These are phyloP conservation scores for Backusella parvicylindrica DNA, from an alignment of 192 early-diverging fungal species.

Conservation along the genomic window DNA sequence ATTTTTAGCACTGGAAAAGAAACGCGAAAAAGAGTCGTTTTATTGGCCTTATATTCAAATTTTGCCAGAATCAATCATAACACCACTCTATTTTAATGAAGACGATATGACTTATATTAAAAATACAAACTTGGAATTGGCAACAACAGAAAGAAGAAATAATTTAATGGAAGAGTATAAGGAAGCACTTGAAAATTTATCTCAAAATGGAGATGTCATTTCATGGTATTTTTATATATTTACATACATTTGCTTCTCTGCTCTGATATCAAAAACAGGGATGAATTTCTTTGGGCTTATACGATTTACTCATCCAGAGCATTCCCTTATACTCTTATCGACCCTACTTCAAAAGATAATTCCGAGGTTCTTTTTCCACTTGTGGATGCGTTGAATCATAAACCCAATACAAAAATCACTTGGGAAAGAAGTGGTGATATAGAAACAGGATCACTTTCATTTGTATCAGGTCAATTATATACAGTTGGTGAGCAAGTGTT, in stretches of 20 bases:
- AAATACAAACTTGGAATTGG: conserved; percentile 52
- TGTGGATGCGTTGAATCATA: conserved; percentile 65
- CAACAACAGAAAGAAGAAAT: conserved; percentile 38
- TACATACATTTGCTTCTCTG: background rate
- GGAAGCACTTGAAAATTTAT: conserved; percentile 25
- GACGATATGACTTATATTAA: conserved; percentile 44
- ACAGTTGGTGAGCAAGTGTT: conserved; percentile 47
- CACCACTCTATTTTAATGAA: conserved; percentile 48
- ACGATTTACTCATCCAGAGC: conserved; percentile 52
- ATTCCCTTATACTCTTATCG: conserved; percentile 55
- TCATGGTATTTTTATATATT: conserved; percentile 26
- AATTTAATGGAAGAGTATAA: conserved; percentile 34
- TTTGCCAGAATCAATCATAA: conserved; percentile 50
- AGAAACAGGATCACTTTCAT: conserved; percentile 34
- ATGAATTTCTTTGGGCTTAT: conserved; percentile 58
- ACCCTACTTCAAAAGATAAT: conserved; percentile 25
- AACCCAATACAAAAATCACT: conserved; percentile 48
- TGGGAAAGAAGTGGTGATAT: conserved; percentile 43
- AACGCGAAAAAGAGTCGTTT: conserved; percentile 38
- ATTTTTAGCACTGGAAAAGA: conserved; percentile 52
- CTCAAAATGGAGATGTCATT: conserved; percentile 15
- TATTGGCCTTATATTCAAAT: conserved; percentile 61
- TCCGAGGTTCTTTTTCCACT: conserved; percentile 57
- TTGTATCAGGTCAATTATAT: conserved; percentile 36
- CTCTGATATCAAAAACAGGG: conserved; percentile 30